These are phyloP conservation scores for Spergularia marina DNA, from an alignment of 148 eudicot genomes.

Conservation along the genomic window DNA sequence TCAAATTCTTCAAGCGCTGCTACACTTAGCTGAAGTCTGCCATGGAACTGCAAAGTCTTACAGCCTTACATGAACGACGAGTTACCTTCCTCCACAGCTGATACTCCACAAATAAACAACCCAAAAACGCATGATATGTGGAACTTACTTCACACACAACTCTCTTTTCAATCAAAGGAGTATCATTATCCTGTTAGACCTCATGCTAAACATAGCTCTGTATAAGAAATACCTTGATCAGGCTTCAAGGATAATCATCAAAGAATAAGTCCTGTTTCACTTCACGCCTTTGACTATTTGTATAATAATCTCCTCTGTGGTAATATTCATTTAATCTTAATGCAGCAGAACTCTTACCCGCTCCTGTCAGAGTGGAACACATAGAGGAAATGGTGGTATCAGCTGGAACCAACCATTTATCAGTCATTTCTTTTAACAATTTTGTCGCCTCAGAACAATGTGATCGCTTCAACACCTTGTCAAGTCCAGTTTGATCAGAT, in stretches of 20 bases:
- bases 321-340: conserved; percentile 39
- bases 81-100: not conserved
- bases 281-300: not conserved
- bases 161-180: not conserved
- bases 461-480: conserved; percentile 43
- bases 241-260: conserved; percentile 9
- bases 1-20: not conserved
- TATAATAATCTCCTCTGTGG: conserved; percentile 25
- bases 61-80: not conserved
- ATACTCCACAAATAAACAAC: not conserved
- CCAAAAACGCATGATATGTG: not conserved
- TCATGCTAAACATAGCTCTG: not conserved
- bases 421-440: conserved; percentile 72
- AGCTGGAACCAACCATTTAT: conserved; percentile 58
- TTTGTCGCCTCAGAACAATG: conserved; percentile 59
- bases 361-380: conserved; percentile 42
- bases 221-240: not conserved
- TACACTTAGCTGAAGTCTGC: not conserved
- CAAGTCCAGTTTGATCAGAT: conserved; percentile 46
- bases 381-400: conserved; percentile 49
- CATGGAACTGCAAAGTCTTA: not conserved
- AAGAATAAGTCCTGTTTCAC: not conserved
- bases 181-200: not conserved
- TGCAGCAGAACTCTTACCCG: conserved; percentile 50
- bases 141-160: not conserved